Percentiles rank a stretch among this genome's conserved stretches.
Evolutionary conservation across 2,329 filamentous ascomycete species (phyloP).

Genomic region (Trichoderma polysporum): DNA sequence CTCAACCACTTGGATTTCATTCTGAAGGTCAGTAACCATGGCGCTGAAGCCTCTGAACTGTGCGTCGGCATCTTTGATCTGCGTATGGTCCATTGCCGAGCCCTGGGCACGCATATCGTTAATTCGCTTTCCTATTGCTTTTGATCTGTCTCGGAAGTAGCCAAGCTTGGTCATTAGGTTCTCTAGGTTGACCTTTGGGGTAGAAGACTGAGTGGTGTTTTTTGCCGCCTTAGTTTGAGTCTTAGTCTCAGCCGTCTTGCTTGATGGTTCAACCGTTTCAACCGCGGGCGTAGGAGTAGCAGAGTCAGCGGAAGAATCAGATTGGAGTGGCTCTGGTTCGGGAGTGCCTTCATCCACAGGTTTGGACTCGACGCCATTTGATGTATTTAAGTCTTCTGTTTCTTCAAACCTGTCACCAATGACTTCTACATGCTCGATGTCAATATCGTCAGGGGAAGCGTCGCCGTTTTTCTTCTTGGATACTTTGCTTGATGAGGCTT

Average conservation of each 20-base stretch:
- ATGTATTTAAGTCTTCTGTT: constrained; percentile 17
- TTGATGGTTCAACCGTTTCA: background rate
- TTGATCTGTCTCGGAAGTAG: constrained; percentile 34
- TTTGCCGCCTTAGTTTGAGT: background rate
- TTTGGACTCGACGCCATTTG: background rate
- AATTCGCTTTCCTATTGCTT: constrained; percentile 33
- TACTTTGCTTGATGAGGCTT: background rate
- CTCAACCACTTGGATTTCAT: constrained; percentile 36
- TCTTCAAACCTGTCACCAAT: constrained; percentile 27
- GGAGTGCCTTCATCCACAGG: background rate
- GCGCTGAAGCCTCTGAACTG: constrained; percentile 33
- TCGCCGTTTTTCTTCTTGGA: constrained; percentile 25
- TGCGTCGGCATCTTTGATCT: constrained; percentile 24
- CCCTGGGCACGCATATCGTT: constrained; percentile 29
- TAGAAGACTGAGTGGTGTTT: constrained; percentile 26
- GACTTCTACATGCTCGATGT: constrained; percentile 43
- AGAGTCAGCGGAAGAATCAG: background rate
- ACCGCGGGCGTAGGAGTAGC: background rate
- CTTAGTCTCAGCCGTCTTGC: background rate
- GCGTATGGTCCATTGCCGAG: constrained; percentile 28
- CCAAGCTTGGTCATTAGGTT: constrained; percentile 36
- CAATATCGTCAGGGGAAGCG: constrained; percentile 48
- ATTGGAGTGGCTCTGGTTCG: background rate
- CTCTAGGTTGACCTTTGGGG: constrained; percentile 37
- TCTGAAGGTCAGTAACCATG: constrained; percentile 36